These are phyloP conservation scores for Monilinia fructigena DNA, from an alignment of 2,329 filamentous ascomycete genomes.

Conservation along the genomic window DNA sequence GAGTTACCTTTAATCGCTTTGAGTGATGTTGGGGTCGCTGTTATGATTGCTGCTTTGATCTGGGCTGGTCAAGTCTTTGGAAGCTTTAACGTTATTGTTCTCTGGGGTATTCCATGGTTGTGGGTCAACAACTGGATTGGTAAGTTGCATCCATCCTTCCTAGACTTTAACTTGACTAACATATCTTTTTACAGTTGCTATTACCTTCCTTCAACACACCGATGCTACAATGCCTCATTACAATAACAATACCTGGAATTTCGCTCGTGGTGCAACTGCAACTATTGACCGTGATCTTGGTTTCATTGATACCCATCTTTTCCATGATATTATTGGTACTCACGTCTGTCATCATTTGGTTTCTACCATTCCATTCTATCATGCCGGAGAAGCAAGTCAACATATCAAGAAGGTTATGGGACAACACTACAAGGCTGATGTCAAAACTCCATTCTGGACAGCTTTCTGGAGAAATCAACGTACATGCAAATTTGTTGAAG, in stretches of 20 bases:
- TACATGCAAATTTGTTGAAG: slow-evolving; percentile 41
- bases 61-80: slow-evolving; percentile 54
- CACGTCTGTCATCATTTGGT: slow-evolving; percentile 65
- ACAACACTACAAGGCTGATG: slow-evolving; percentile 51
- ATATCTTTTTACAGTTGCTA: slow-evolving; percentile 53
- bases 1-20: slow-evolving; percentile 57
- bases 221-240: slow-evolving; percentile 58
- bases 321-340: slow-evolving; percentile 64
- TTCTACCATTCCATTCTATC: slow-evolving; percentile 61
- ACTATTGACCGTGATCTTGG: slow-evolving; percentile 66
- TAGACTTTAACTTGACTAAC: slow-evolving; percentile 27
- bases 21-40: slow-evolving; percentile 58
- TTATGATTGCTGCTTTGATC: slow-evolving; percentile 53
- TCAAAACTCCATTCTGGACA: slow-evolving; percentile 40
- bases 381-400: slow-evolving; percentile 57
- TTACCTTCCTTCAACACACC: slow-evolving; percentile 74
- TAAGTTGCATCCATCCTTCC: slow-evolving; percentile 40
- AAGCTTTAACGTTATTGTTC: slow-evolving; percentile 53
- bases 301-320: slow-evolving; percentile 62
- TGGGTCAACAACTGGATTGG: slow-evolving; percentile 72
- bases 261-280: slow-evolving; percentile 59
- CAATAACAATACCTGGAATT: slow-evolving; percentile 58
- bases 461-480: slow-evolving; percentile 41
- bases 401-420: slow-evolving; percentile 58
- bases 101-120: slow-evolving; percentile 64